Percentiles rank a stretch among this genome's conserved stretches.
Conservation (phyloP, 2,329 filamentous ascomycete species). For the Acrocalymma vagum region DNA sequence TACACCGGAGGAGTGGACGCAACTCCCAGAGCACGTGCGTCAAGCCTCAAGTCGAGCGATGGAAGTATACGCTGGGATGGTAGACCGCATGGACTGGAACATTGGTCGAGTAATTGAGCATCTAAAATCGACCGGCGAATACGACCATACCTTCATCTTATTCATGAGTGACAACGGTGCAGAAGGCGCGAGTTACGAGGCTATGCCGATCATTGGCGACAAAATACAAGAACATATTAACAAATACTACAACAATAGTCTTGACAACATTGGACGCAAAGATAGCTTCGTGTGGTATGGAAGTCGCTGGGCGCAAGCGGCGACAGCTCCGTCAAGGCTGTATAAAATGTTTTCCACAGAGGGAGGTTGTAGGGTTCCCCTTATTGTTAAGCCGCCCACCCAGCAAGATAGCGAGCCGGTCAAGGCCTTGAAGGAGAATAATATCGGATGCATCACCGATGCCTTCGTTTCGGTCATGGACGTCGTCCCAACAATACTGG, state of each 20-base stretch:
- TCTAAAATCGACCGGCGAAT: conserved; percentile 38
- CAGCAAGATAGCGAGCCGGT: no score
- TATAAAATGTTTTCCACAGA: conserved; percentile 30
- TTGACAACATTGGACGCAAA: conserved; percentile 45
- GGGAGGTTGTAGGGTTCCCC: conserved; percentile 24
- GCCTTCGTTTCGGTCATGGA: conserved; percentile 50
- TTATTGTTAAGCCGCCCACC: neutral
- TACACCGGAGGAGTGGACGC: no score
- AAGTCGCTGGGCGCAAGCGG: conserved; percentile 39
- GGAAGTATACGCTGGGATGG: conserved; percentile 49
- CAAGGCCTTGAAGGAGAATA: no score
- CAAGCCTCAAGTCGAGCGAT: conserved; percentile 42
- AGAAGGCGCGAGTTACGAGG: conserved; percentile 43
- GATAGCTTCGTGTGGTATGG: conserved; percentile 50
- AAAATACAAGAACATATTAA: conserved; percentile 36
- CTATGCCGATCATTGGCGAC: conserved; percentile 37
- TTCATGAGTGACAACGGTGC: conserved; percentile 52
- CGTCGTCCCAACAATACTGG: conserved; percentile 46
- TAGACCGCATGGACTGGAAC: conserved; percentile 42
- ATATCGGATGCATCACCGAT: conserved; percentile 27
- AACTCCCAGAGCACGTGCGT: conserved; percentile 1
- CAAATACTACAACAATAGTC: conserved; percentile 49
- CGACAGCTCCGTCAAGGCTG: conserved; percentile 24
- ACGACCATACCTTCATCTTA: conserved; percentile 48
- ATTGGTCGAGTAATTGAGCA: conserved; percentile 44